Percentiles rank a stretch among this genome's conserved stretches.
phyloP scores from a whole-genome alignment of 257 asterid species.

The Capsicum baccatum region DNA sequence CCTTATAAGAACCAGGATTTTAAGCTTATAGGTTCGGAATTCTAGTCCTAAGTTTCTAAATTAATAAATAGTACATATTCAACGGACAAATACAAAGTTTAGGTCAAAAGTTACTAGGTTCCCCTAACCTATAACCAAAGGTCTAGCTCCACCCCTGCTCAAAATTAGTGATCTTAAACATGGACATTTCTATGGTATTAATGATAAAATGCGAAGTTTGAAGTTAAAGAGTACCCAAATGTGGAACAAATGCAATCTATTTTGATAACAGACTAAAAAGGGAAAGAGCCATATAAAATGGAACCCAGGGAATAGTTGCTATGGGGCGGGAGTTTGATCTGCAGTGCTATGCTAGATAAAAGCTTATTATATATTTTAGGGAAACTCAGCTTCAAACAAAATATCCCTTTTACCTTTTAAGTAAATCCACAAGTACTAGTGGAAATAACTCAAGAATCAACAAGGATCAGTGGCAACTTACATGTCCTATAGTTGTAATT shows the following conservation, averaged over 20 bases:
- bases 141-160: neutral
- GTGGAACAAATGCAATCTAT: neutral
- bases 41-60: neutral
- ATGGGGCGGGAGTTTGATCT: neutral
- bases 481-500: slow-evolving; percentile 68
- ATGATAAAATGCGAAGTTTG: neutral
- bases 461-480: slow-evolving; percentile 45
- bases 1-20: neutral
- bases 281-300: neutral
- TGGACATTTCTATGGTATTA: neutral
- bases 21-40: neutral
- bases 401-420: neutral
- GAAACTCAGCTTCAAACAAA: neutral
- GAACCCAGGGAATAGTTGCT: neutral
- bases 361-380: neutral
- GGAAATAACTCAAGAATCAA: neutral
- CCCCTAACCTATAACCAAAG: neutral
- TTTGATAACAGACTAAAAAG: neutral
- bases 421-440: neutral
- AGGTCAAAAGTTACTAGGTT: neutral
- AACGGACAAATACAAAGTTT: neutral
- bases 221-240: neutral
- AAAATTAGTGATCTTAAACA: neutral
- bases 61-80: neutral
- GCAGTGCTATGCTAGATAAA: neutral